These are phyloP conservation scores for Hapsidospora chrysogenum DNA, from an alignment of 495 filamentous ascomycete species.

Conservation along the genomic window DNA sequence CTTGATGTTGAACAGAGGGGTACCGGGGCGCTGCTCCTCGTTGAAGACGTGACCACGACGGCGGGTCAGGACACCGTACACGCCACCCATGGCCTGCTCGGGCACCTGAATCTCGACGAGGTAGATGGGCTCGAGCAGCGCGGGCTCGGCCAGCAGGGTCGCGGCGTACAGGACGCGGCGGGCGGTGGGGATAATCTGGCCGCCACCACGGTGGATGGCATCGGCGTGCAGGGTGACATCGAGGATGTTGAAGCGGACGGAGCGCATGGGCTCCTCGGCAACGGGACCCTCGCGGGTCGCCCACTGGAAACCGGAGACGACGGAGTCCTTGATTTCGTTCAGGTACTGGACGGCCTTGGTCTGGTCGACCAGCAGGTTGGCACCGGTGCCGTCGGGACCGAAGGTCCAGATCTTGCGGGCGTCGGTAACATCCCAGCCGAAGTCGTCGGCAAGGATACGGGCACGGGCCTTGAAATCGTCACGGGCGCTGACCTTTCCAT, in stretches of 20 bases:
- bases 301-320: slow-evolving; percentile 99
- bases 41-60: slow-evolving; percentile 96
- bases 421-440: slow-evolving; percentile 99
- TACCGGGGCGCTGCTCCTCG: slow-evolving; percentile 95
- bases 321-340: slow-evolving; percentile 99
- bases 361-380: slow-evolving; percentile 98
- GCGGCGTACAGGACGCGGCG: slow-evolving; percentile 95
- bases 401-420: slow-evolving; percentile 99
- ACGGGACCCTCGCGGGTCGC: slow-evolving; percentile 93
- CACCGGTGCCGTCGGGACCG: slow-evolving; percentile 91
- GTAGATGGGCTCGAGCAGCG: slow-evolving; percentile 93
- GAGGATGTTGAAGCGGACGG: slow-evolving; percentile 93
- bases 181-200: slow-evolving; percentile 94
- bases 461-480: slow-evolving; percentile 99
- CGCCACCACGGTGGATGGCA: slow-evolving; percentile 98
- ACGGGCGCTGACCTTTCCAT: slow-evolving; percentile 81
- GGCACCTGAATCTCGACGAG: slow-evolving; percentile 98
- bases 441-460: slow-evolving; percentile 89
- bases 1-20: slow-evolving; percentile 99
- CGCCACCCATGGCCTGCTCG: slow-evolving; percentile 97
- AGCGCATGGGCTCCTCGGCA: slow-evolving; percentile 95
- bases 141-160: slow-evolving; percentile 75
- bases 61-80: slow-evolving; percentile 98
- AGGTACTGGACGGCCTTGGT: slow-evolving; percentile 99
- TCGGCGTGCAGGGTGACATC: slow-evolving; percentile 99